Base-by-base conservation (phyloP, 805 yeast species). In the Yarrowia keelungensis region DNA sequence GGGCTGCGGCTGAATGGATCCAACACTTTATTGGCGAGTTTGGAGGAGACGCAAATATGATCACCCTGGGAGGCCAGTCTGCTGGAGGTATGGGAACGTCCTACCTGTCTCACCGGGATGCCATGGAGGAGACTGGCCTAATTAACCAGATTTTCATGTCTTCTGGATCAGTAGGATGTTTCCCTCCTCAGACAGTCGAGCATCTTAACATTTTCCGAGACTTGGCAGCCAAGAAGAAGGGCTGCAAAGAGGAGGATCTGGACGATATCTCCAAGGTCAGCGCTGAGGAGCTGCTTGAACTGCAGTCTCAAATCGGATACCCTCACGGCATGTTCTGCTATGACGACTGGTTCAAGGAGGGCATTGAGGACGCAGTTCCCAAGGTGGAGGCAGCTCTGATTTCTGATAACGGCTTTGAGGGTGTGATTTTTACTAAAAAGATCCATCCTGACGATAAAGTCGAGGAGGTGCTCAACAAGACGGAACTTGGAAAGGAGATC, bases 51-150 rank as follows among this genome's bases (percentile, higher is more conserved):
- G 75, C 79, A 1, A 70, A 73, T 38, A 71, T 71, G 68, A 75
- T 81, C 16, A 79, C 81, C 1, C 71, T 80, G n/a, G 73, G 77
- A 71, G 83, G 83, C 9, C 79, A 78, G 70, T 72, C 77, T 51
- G 82, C 83, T 9, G 83, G 83, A 35, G 81, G 70, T 15, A 70
- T 54, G 61, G 61, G 61, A 12, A 54, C 61, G 8, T 35, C 42
- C 5, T 54, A 54, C 10, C 36, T 54, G 12, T 4, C 46, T 12
- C 61, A 38, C 5, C 19, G 61, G 15, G 61, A 54, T n/a, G 45
- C 61, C 14, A 39, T 54, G 61, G 61, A 54, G 36, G 61, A 42
- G 14, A 38, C 46, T 8, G 14, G 14, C 11, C 61, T 69, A 14
- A 9, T 54, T 14, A 54, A 54, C 36, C 61, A 54, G 61, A 16